A percentile compares a stretch with the other conserved stretches of the same genome.
Evolutionary conservation across 2,329 filamentous ascomycete species (phyloP).

Genomic region (Plenodomus tracheiphilus): DNA sequence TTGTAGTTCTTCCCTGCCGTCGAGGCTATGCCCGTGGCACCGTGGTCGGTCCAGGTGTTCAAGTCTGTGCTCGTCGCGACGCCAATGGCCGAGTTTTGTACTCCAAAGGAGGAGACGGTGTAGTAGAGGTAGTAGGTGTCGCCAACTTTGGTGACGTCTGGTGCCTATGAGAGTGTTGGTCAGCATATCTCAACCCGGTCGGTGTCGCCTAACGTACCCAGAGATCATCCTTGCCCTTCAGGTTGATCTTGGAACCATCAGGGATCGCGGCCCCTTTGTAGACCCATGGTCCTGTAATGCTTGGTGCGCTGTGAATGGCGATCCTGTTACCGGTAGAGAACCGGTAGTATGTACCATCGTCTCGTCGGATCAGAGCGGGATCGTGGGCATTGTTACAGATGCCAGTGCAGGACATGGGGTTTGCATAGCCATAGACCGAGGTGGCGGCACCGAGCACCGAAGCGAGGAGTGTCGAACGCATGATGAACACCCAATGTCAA

Average conservation of each 20-base stretch:
- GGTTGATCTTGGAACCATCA: conserved; percentile 50
- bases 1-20: conserved; percentile 48
- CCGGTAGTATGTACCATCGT: conserved; percentile 56
- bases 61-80: conserved; percentile 55
- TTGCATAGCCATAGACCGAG: conserved; percentile 41
- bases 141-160: conserved; percentile 63
- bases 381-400: conserved; percentile 53
- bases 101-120: conserved; percentile 64
- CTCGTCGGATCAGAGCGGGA: conserved; percentile 52
- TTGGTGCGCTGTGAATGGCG: conserved; percentile 52
- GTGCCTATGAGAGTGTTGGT: conserved; percentile 53
- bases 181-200: background rate
- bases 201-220: conserved; percentile 48
- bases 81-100: conserved; percentile 65
- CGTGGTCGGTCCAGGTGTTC: conserved; percentile 64
- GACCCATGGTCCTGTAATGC: conserved; percentile 57
- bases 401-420: conserved; percentile 48
- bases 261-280: conserved; percentile 53
- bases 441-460: conserved; percentile 22
- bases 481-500: conserved; percentile 5
- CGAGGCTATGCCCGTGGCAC: conserved; percentile 55
- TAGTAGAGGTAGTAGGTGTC: conserved; percentile 68
- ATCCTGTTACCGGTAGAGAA: conserved; percentile 58
- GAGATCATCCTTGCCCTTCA: conserved; percentile 52
- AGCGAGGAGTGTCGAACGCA: conserved; percentile 22